phyloP scores from a whole-genome alignment of 352 stramenopile species.

The Aphanomyces cochlioides region DNA sequence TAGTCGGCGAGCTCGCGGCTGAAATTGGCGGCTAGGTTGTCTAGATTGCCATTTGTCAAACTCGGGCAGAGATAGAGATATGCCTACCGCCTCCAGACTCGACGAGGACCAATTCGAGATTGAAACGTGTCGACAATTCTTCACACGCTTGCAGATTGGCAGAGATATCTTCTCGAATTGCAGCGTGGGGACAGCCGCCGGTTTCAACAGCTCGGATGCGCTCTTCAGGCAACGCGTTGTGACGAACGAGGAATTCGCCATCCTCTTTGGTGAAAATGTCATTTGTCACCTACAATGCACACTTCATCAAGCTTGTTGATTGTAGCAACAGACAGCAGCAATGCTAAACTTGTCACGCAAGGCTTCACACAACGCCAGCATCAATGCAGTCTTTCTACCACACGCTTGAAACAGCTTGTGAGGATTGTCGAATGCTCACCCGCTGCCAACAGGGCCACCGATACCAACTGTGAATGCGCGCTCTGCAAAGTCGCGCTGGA shows the following conservation, averaged over 20 bases:
- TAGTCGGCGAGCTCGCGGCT: slow-evolving; percentile 96
- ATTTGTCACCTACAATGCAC: slow-evolving; percentile 89
- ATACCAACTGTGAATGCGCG: slow-evolving; percentile 95
- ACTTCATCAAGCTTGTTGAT: neutral
- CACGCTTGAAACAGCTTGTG: neutral
- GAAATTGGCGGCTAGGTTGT: slow-evolving; percentile 98
- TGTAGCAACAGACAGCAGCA: slow-evolving; percentile 45
- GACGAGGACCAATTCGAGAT: slow-evolving; percentile 83
- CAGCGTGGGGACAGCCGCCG: slow-evolving; percentile 95
- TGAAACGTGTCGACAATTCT: slow-evolving; percentile 88
- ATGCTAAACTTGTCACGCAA: slow-evolving; percentile 83
- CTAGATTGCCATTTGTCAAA: slow-evolving; percentile 36
- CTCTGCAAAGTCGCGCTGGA: slow-evolving; percentile 64
- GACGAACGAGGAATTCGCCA: slow-evolving; percentile 95
- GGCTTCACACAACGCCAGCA: slow-evolving; percentile 87
- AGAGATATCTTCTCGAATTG: slow-evolving; percentile 96
- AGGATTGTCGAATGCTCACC: slow-evolving; percentile 34
- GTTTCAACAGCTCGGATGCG: slow-evolving; percentile 97
- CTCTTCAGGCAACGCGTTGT: slow-evolving; percentile 85
- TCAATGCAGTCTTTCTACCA: slow-evolving; percentile 91
- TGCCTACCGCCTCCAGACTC: slow-evolving; percentile 79
- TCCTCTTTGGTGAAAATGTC: slow-evolving; percentile 99
- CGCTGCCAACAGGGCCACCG: slow-evolving; percentile 92
- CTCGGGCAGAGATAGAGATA: slow-evolving; percentile 4
- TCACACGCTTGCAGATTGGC: slow-evolving; percentile 96